These are phyloP conservation scores for Mercurialis annua DNA, from an alignment of 345 rosid genomes.

Conservation along the genomic window DNA sequence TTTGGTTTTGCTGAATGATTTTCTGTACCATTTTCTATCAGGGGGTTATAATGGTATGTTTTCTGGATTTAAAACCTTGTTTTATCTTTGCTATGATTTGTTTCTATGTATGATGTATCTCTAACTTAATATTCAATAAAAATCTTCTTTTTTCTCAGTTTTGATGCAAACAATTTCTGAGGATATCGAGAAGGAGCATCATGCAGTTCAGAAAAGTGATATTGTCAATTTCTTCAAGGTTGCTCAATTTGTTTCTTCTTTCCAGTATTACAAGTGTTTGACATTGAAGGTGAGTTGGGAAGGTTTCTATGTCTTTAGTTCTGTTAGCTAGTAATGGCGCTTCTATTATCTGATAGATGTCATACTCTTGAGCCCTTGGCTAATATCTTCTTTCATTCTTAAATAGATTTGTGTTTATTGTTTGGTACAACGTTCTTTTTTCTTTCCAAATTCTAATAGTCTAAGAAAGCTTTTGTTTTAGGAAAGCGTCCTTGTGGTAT, in stretches of 20 bases:
- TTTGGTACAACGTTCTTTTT: background rate
- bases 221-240: constrained; percentile 67
- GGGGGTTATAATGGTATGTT: constrained; percentile 84
- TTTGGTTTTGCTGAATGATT: constrained; percentile 67
- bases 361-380: no score
- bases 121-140: constrained; percentile 12
- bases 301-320: constrained; percentile 6
- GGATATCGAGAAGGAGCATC: constrained; percentile 88
- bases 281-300: constrained; percentile 54
- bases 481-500: background rate
- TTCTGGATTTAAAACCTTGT: constrained; percentile 12
- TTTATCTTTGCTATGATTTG: constrained; percentile 7
- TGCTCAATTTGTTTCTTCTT: constrained; percentile 74
- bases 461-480: background rate
- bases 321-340: background rate
- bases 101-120: background rate
- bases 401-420: background rate
- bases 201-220: constrained; percentile 69
- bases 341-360: background rate
- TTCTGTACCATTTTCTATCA: constrained; percentile 69
- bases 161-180: constrained; percentile 77
- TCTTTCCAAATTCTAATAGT: background rate
- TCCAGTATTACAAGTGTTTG: constrained; percentile 64
- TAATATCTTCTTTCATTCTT: background rate
- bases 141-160: constrained; percentile 43